Evolutionary conservation across 257 asterid species (phyloP), one percentile per base, ranked within the genome.

Genomic region (Capsicum chinense): DNA sequence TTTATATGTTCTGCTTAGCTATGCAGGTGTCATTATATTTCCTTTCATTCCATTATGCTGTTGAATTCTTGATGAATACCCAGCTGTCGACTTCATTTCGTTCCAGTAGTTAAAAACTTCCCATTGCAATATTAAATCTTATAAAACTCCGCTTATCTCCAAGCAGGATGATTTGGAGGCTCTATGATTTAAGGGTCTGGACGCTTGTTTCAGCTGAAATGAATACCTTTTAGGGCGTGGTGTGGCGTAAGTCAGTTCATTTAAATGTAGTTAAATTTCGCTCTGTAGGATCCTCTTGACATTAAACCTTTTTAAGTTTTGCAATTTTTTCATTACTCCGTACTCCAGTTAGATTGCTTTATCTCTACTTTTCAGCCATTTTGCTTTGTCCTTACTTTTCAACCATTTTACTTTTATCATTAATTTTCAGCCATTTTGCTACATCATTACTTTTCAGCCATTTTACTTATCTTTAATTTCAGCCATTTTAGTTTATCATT

Each of bases 161-260:
- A 90, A 94, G 97, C 98, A 94, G 98, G 98, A 91, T 76, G 81
- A 76, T 50, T 74, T 54, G 81, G 63, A 76, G 96, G 94, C 97
- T 94, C 94, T 94, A 94, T 87, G 93, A 91, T 89, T 89, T 93
- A 94, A 95, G 81, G 94, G 98, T 93, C 94, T 90, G 93, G 94
- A 89, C 4, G 90, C 94, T 87, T 93, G 90, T 93, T 94, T 90
- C 92, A 82, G 97, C 95, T 92, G 95, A 93, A 93, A 90, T 91
- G 98, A 90, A 88, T 89, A 92, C 97, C 92, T 90, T 92, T 89
- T 90, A 94, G 88, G 89, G 91, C 92, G 86, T 92, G 95, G 94
- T 91, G 92, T 91, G 92, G 84, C 37, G 88, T 94, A 92, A 95
- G 98, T 94, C 97, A 92, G 98, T 94, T 88, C 42, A 91, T 89